Base-by-base conservation (phyloP, 2,329 filamentous ascomycete genomes). In the Monosporascus sp. region DNA sequence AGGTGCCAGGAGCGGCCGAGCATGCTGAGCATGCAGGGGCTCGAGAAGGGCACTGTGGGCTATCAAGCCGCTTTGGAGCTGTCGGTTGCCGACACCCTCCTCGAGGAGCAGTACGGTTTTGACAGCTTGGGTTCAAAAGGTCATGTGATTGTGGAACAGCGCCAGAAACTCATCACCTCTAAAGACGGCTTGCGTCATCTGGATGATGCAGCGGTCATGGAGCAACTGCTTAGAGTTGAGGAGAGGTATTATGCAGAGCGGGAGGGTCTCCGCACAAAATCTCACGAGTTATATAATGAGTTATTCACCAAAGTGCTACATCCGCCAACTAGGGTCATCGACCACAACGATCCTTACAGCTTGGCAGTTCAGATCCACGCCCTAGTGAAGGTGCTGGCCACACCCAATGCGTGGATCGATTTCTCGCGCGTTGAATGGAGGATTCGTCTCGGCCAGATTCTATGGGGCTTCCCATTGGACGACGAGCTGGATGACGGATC, bases 391-490 rank as follows among this genome's bases (percentile, higher is more conserved):
- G 80, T 87, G 9, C 75, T 91, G 45, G 81, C 79, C 0, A 72
- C 81, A 7, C 78, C 84, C 51, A 85, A 86, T 52, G 80, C 88
- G 46, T 91, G 87, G 87, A 79, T 87, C 50, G 86, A 91, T 68
- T 87, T 91, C 59, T 87, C 85, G 20, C 78, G 85, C 35, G 84
- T 90, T 7, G 87, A 90, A 65, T 90, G 86, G 86, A 79, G 87
- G 38, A 86, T 91, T 54, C 78, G 86, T 14, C 74, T 91, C 1
- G 87, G 87, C 7, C 87, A 89, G 68, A 77, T 90, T 43, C 70
- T 91, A 2, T 91, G 87, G 86, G 84, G 79, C 17, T 71, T 74
- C 17, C 70, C 74, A 6, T 65, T 75, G 26, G 78, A 79, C 43
- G 79, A 81, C 58, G 74, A 77, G 47, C 59, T 78, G n/a, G 75